Conservation (phyloP, 2,329 filamentous ascomycete species). For the Alternaria metachromatica region DNA sequence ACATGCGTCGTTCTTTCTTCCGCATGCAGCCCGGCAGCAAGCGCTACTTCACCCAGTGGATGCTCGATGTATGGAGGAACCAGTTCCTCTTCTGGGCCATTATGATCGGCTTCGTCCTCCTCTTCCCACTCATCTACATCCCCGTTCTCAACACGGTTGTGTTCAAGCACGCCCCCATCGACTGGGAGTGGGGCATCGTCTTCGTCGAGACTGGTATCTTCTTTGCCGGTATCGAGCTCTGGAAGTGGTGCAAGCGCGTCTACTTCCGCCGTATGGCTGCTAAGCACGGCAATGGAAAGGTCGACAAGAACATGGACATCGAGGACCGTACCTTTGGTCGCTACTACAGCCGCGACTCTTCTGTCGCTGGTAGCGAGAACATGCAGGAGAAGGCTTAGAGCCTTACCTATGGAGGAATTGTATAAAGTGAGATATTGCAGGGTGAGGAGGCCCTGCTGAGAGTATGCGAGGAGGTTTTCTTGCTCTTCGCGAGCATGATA, state of each 20-base stretch:
- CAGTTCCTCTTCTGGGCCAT: slow-evolving; percentile 64
- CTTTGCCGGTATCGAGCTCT: slow-evolving; percentile 68
- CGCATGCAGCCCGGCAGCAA: slow-evolving; percentile 70
- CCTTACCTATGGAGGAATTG: neutral
- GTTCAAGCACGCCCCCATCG: slow-evolving; percentile 70
- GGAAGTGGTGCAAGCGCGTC: slow-evolving; percentile 70
- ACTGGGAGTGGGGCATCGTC: slow-evolving; percentile 74
- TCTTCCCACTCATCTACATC: slow-evolving; percentile 65
- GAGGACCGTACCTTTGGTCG: slow-evolving; percentile 26
- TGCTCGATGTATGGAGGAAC: slow-evolving; percentile 73
- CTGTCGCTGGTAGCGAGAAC: neutral
- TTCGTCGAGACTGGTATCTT: slow-evolving; percentile 68
- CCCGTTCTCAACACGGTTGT: slow-evolving; percentile 70
- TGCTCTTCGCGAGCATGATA: neutral
- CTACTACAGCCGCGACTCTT: slow-evolving; percentile 17
- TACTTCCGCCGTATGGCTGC: slow-evolving; percentile 39
- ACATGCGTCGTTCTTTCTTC: slow-evolving; percentile 77
- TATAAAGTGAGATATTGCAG: neutral
- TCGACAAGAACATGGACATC: slow-evolving; percentile 23
- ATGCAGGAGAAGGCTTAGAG: slow-evolving; percentile 6
- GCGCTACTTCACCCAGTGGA: slow-evolving; percentile 61
- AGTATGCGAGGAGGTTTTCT: neutral
- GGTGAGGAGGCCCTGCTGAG: neutral
- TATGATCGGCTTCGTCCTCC: slow-evolving; percentile 53
- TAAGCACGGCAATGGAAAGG: slow-evolving; percentile 11